Evolutionary conservation across 129 eudicot genomes (phyloP), one percentile per base, ranked within the genome.

Genomic region (Gnaphalium uliginosum): DNA sequence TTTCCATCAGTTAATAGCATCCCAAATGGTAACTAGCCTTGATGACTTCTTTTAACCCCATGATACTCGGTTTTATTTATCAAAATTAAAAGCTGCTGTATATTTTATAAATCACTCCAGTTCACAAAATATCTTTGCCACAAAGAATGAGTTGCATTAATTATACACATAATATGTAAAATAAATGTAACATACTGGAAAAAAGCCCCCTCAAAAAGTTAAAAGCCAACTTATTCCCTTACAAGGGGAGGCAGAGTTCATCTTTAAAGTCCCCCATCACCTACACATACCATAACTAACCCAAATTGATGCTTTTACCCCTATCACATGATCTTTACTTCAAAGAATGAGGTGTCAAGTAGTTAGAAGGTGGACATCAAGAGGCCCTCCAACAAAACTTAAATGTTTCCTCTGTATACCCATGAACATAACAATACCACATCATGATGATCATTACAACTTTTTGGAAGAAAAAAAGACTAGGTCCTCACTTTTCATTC

Each of bases 341-440:
- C 23, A 51, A 25, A 0, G 4, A 60, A 37, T 53, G 64, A 67
- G 32, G 69, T 73, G 83, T 67, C 74, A 35, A 78, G 83, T 80
- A 53, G 91, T 81, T 86, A 82, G 86, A 56, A 82, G 75, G 71
- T 80, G 77, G 68, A 57, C 79, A 73, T 66, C 75, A 69, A 66
- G 76, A 73, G 81, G 68, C 81, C 69, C 78, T 77, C 75, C 74
- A 78, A 62, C 79, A 57, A 4, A 80, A 80, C 64, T 66, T 85
- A 77, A 90, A 85, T 76, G 79, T 66, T 63, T 65, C 78, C 87
- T 83, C 84, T 77, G 76, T 79, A 82, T 81, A 78, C 85, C 79
- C 92, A 85, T 86, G 90, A 87, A 62, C 69, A 77, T 33, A 33
- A 69, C 66, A 85, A 33, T 81, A 75, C 83, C 83, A 72, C 73